Evolutionary conservation across 2,329 filamentous ascomycete species (phyloP), one percentile per base, ranked within the genome.

Genomic region (Exophiala sideris): DNA sequence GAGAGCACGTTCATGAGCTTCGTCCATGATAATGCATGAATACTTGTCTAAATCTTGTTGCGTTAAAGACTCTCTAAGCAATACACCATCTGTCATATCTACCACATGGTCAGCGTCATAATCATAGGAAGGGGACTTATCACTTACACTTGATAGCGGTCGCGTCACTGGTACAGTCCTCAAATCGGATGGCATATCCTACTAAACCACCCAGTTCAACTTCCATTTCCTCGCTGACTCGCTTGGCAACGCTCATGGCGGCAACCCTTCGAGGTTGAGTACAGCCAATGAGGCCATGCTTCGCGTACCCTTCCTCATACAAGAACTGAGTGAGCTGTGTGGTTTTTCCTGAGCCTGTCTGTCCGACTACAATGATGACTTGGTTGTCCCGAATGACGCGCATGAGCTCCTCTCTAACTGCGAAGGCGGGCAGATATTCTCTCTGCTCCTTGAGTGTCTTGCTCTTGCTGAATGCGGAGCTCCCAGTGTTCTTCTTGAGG

Each of bases 1-100:
- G 46, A 99, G 75, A 1, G 94, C 92, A 70, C 94, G 83, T 72
- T 99, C 94, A 79, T 99, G 94, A 3, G 94, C 95, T 75, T 99
- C 94, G 68, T 99, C 94, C 94, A 99, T 99, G 71, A 99, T 99
- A 65, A 99, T 91, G 69, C 91, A 96, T 11, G 92, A 96, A 69
- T 99, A 99, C 61, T 89, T 89, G 70, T 97, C 94, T 42, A 99
- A 78, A 69, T 99, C 92, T 5, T 87, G 84, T 70, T 97, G 92
- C 56, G 91, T 91, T 9, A 99, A 79, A 5, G 91, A 96, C 67
- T 99, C 95, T 74, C 94, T 83, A 32, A 99, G 80, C 41, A 99
- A 76, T 18, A 99, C 89, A 76, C 94, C 94, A 66, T 99, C 95
- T 0, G 94, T 99, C 91, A 99, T 96, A 71, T 99, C 75, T 77